phyloP scores from a whole-genome alignment of 306 rosid species.

The Acacia acuminata region DNA sequence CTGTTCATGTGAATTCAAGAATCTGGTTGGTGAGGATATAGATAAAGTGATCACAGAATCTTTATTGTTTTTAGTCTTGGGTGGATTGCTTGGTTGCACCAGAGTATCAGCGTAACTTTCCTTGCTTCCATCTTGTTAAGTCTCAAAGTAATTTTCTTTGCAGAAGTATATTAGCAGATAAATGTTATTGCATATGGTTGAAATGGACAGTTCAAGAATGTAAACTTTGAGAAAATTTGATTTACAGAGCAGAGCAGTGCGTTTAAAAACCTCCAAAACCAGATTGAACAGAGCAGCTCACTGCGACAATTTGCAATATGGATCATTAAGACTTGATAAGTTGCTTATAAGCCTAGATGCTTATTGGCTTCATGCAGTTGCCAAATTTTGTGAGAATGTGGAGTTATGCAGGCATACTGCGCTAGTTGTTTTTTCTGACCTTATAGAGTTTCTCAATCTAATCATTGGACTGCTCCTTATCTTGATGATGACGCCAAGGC shows the following conservation, averaged over 20 bases:
- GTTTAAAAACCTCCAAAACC: not conserved
- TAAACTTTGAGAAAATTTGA: not conserved
- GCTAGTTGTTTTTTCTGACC: constrained; percentile 94
- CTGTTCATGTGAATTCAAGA: not conserved
- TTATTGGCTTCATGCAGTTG: constrained; percentile 56
- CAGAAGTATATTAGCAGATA: not conserved
- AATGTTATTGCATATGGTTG: not conserved
- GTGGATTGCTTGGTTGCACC: not conserved
- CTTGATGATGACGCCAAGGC: constrained; percentile 88
- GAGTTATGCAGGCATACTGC: constrained; percentile 88
- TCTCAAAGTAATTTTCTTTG: not conserved
- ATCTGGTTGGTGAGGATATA: not conserved
- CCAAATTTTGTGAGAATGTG: constrained; percentile 88
- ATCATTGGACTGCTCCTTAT: constrained; percentile 75
- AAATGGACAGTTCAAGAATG: not conserved
- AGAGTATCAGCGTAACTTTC: not conserved
- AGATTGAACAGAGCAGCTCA: not conserved
- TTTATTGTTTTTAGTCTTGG: not conserved
- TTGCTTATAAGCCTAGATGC: constrained; percentile 11
- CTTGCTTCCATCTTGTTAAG: not conserved
- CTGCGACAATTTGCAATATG: not conserved
- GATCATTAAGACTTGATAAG: not conserved
- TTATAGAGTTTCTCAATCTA: constrained; percentile 69
- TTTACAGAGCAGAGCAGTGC: not conserved
- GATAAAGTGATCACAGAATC: not conserved